Conservation (phyloP, 257 asterid genomes). For the Craterostigma plantagineum region DNA sequence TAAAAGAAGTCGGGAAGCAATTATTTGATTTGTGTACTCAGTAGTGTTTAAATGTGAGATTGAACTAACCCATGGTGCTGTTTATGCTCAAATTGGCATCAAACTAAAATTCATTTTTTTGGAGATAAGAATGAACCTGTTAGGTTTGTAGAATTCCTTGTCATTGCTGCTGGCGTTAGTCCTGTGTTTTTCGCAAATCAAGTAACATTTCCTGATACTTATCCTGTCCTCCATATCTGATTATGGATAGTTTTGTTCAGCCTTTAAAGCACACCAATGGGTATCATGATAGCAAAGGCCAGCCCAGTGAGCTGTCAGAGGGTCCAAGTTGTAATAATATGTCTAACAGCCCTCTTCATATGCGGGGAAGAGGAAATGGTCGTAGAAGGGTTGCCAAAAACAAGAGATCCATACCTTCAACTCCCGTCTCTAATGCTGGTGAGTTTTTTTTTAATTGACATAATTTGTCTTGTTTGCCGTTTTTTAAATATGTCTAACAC, state of each 20-base stretch:
- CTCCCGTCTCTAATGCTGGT: conserved; percentile 53
- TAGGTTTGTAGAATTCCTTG: too few species aligned
- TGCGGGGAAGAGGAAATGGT: conserved; percentile 43
- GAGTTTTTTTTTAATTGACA: conserved; percentile 16
- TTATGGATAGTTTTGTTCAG: conserved; percentile 20
- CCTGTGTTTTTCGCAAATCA: neutral
- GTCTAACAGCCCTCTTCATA: conserved; percentile 34
- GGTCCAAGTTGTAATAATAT: conserved; percentile 29
- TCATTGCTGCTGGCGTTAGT: too few species aligned
- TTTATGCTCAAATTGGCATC: too few species aligned
- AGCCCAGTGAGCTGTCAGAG: conserved; percentile 30
- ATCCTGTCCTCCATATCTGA: conserved; percentile 8
- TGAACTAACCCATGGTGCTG: too few species aligned
- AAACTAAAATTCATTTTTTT: too few species aligned
- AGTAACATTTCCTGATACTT: conserved; percentile 2
- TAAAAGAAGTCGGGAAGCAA: too few species aligned
- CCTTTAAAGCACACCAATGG: conserved; percentile 51
- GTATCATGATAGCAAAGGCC: conserved; percentile 24
- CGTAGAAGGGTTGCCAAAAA: conserved; percentile 52
- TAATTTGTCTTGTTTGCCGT: too few species aligned
- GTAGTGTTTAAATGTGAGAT: too few species aligned
- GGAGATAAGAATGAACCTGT: too few species aligned
- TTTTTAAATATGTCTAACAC: too few species aligned
- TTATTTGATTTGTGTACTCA: too few species aligned
- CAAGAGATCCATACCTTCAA: conserved; percentile 38